Base-by-base conservation (phyloP, 176 grass and related monocot species). In the Musa beccarii region DNA sequence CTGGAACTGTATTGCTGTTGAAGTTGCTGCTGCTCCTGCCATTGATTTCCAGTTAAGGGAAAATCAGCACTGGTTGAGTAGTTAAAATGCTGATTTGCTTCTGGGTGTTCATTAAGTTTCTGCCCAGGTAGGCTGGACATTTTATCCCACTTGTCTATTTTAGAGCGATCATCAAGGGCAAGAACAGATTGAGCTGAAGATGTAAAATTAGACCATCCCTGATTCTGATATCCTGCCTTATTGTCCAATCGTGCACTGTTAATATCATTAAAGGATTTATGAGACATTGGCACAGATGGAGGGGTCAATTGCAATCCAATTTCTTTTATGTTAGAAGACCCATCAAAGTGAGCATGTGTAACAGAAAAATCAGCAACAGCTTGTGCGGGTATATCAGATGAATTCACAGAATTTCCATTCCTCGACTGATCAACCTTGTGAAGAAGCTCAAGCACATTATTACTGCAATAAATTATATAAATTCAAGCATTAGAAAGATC, bases 371-470 rank as follows among this genome's bases (percentile, higher is more conserved):
- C 54, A 72, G 11, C 19, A 80, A 20, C 49, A 65, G 21, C 22
- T 53, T 51, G 56, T 73, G 54, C 10, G 3, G 69, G 24, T 29
- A 17, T 59, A 72, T 73, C 69, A 64, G 56, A 53, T 23, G 20
- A 49, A 65, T 50, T 22, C 57, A 80, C 43, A 73, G 57, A 52
- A 56, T 63, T 63, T 51, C 69, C 56, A 65, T 80, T 64, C 15
- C 34, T 54, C 54, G 79, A 80, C 54, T 73, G 69, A 15, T 80
- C 79, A 43, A 80, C 69, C 79, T 80, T 80, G 34, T 80, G 56
- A 65, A 80, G 68, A 65, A 80, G 79, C 43, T 73, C 79, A 73
- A 73, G 79, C 69, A 80, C 73, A 53, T 80, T 56, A 15, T 71
- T 70, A 59, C 79, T 80, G 69, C 79, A 70, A 70, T 19, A 21